Base-by-base conservation (phyloP, 345 rosid species). In the Hibiscus syriacus region DNA sequence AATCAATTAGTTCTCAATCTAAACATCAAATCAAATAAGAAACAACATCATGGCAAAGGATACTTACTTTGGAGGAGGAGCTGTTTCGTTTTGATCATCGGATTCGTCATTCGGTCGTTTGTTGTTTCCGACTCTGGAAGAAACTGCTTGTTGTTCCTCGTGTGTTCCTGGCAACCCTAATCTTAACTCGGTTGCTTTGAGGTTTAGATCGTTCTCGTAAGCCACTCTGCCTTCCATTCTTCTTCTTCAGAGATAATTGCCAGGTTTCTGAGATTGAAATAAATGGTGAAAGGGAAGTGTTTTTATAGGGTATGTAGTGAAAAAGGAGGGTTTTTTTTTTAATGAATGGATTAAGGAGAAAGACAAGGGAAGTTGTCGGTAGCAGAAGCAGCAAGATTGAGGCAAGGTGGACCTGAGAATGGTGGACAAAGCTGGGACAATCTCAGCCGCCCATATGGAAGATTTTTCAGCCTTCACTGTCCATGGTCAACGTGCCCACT, bases 341-440 rank as follows among this genome's bases (percentile, higher is more conserved):
- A 80, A 72, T 68, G 73, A 81, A 70, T 80, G 89, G 78, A 78
- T 81, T 81, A 52, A 49, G 92, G 92, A 86, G 84, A 78, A 86
- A 89, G 94, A 80, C 79, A 73, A 80, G 83, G 78, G 74, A 74
- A 83, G 86, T 56, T 87, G 96, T 92, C 96, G 92, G 96, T 75
- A 70, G 87, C 84, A 74, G 50, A 54, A 55, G 85, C 87, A 49
- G 85, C 96, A 89, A 69, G 73, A 80, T 78, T 77, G 85, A 84
- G 85, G 90, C 89, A 81, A 79, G 73, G 65, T 89, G 92, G 74
- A 72, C 69, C 67, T 30, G 69, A 72, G 59, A 49, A 70, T 7
- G 79, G 90, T 92, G 87, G 91, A 90, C 98, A 90, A 80, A 46
- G 30, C 75, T 68, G 81, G 85, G 97, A 84, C 97, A 92, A 66